A percentile compares a stretch with the other conserved stretches of the same genome.
These are phyloP conservation scores for Fusarium sp. DNA, from an alignment of 2,329 filamentous ascomycete species.

Conservation along the genomic window DNA sequence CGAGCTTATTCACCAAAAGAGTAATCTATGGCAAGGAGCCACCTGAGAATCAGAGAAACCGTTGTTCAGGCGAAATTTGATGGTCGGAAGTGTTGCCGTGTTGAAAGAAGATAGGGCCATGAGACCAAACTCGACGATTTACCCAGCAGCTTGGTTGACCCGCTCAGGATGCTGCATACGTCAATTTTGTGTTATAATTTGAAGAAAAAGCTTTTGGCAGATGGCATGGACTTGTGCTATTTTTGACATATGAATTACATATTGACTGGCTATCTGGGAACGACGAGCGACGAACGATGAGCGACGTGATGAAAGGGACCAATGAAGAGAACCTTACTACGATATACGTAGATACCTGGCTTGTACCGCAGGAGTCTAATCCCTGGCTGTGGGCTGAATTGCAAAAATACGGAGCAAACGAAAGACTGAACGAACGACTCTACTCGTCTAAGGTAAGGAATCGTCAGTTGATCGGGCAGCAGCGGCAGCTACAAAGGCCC, in stretches of 20 bases:
- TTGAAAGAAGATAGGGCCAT: too few species aligned
- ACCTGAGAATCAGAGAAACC: too few species aligned
- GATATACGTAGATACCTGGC: not conserved
- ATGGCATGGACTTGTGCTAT: not conserved
- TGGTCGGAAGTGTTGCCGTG: not conserved
- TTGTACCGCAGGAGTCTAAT: not conserved
- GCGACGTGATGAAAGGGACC: too few species aligned
- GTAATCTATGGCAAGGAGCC: not conserved
- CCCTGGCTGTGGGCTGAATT: not conserved
- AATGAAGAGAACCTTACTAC: not conserved
- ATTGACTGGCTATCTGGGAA: not conserved
- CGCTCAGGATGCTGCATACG: not conserved
- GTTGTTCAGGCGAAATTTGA: not conserved
- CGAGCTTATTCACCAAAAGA: not conserved
- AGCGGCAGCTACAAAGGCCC: too few species aligned
- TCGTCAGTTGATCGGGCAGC: too few species aligned
- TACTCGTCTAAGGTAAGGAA: too few species aligned
- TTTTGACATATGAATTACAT: too few species aligned
- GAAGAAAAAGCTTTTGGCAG: not conserved
- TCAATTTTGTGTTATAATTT: not conserved
- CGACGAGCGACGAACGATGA: too few species aligned
- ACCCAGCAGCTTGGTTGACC: not conserved
- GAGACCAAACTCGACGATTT: not conserved
- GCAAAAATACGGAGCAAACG: not conserved
- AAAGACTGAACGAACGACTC: not conserved